Percentiles rank a stretch among this genome's conserved stretches.
Evolutionary conservation across 176 grass and related monocot species (phyloP).

Genomic region (Carex cristatella): DNA sequence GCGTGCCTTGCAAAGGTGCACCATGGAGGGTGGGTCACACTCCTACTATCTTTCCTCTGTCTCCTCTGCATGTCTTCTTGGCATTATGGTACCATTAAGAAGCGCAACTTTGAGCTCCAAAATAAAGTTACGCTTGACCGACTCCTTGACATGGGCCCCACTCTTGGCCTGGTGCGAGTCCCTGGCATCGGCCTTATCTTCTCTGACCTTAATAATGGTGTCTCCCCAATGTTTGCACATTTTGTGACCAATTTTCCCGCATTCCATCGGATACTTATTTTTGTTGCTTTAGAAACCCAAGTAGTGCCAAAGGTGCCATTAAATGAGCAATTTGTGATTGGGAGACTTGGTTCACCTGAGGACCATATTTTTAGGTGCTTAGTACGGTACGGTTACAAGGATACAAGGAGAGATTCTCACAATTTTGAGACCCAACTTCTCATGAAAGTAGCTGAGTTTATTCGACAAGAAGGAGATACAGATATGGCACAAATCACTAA

Average conservation of each 20-base stretch:
- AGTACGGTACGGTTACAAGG: slow-evolving; percentile 77
- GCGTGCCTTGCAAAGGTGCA: slow-evolving; percentile 59
- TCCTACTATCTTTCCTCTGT: slow-evolving; percentile 50
- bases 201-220: slow-evolving; percentile 39
- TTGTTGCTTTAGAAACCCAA: slow-evolving; percentile 66
- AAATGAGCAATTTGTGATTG: slow-evolving; percentile 53
- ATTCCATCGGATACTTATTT: slow-evolving; percentile 76
- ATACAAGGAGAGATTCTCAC: slow-evolving; percentile 50
- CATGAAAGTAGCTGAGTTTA: slow-evolving; percentile 67
- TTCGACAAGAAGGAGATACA: slow-evolving; percentile 30
- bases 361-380: slow-evolving; percentile 52
- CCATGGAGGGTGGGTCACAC: slow-evolving; percentile 74
- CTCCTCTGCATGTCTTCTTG: slow-evolving; percentile 61
- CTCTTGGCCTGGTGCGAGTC: slow-evolving; percentile 60
- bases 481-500: slow-evolving; percentile 21
- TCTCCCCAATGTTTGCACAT: slow-evolving; percentile 85
- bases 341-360: slow-evolving; percentile 45
- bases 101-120: slow-evolving; percentile 63
- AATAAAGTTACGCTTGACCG: slow-evolving; percentile 67
- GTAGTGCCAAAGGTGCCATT: slow-evolving; percentile 60
- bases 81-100: slow-evolving; percentile 85
- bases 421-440: slow-evolving; percentile 83
- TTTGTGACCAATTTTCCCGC: slow-evolving; percentile 95
- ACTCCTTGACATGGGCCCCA: slow-evolving; percentile 50
- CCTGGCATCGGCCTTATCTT: slow-evolving; percentile 71